Base-by-base conservation (phyloP, 2,329 filamentous ascomycete species). In the Canariomyces notabilis region DNA sequence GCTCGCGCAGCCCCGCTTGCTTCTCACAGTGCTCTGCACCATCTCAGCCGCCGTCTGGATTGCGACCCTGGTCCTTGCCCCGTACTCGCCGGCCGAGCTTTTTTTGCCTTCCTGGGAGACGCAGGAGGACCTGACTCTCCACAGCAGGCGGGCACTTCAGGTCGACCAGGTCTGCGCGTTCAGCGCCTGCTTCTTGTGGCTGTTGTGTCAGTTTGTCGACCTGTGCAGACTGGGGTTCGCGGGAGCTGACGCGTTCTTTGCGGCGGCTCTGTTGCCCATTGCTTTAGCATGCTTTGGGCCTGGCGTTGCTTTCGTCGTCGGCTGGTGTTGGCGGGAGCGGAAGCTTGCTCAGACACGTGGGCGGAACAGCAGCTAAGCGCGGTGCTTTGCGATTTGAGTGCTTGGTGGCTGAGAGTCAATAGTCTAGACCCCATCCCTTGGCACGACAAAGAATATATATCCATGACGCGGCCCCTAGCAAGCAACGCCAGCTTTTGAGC, bases 141-240 rank as follows among this genome's bases (percentile, higher is more conserved):
- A 39, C n/a, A 42, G 26, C 2, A 32, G 50, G 16, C 35, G 38
- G 37, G 26, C 42, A 2, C 16, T 52, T n/a, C 46, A 48, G 40
- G 31, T 37, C n/a, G 46, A 52, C 35, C 29, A 45, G 15, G 31
- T 52, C 6, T 46, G 21, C 18, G 36, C 44, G 19, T 49, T 52
- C 40, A 21, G 37, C 5, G 36, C 40, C 7, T 44, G 34, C 14
- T 50, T 52, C 33, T 36, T 49, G 16, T 52, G 50, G 46, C 20
- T 49, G 41, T 19, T 11, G 4, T 42, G 36, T 29, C 26, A 29
- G 26, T 9, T 29, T 29, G 26, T 29, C 9, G 26, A 29, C 9
- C 9, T 29, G 4, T 29, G 14, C 7, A 4, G 8, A 3, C 26
- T 29, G 4, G 26, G 26, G 4, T 29, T 29, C 26, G 14, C 14